phyloP scores from a whole-genome alignment of 345 rosid species.

The Theobroma cacao region DNA sequence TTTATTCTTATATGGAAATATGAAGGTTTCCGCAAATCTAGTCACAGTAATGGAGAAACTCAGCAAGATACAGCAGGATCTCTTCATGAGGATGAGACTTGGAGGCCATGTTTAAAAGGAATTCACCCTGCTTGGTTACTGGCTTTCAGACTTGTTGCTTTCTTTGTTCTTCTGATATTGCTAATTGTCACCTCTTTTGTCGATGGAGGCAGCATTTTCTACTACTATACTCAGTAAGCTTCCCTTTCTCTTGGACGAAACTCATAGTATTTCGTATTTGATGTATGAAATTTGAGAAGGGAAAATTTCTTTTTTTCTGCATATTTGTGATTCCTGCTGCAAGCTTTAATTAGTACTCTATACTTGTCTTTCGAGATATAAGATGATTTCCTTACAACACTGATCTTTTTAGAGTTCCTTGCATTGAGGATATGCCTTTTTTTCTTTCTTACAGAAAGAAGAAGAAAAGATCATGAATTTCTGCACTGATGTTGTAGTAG shows the following conservation, averaged over 20 bases:
- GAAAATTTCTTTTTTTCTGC: background rate
- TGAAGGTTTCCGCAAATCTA: conserved; percentile 36
- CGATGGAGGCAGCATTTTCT: conserved; percentile 80
- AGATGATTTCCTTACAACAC: no score
- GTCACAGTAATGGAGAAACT: conserved; percentile 22
- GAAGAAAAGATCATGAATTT: no score
- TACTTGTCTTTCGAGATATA: no score
- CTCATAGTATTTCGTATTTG: background rate
- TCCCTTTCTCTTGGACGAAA: background rate
- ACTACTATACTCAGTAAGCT: conserved; percentile 93
- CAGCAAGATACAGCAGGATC: conserved; percentile 45
- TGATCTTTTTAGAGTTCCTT: background rate
- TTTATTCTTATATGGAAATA: conserved; percentile 58
- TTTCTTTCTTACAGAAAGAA: no score
- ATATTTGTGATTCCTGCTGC: no score
- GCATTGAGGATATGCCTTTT: background rate
- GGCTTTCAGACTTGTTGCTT: conserved; percentile 64
- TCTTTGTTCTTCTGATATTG: conserved; percentile 58
- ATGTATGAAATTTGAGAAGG: background rate
- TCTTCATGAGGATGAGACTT: conserved; percentile 70
- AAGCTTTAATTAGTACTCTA: no score
- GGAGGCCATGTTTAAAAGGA: conserved; percentile 80
- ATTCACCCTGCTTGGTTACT: conserved; percentile 96
- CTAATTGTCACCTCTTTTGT: conserved; percentile 39
- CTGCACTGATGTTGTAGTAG: no score